phyloP scores from a whole-genome alignment of 352 stramenopile species.

The Globisporangium sylvaticum region DNA sequence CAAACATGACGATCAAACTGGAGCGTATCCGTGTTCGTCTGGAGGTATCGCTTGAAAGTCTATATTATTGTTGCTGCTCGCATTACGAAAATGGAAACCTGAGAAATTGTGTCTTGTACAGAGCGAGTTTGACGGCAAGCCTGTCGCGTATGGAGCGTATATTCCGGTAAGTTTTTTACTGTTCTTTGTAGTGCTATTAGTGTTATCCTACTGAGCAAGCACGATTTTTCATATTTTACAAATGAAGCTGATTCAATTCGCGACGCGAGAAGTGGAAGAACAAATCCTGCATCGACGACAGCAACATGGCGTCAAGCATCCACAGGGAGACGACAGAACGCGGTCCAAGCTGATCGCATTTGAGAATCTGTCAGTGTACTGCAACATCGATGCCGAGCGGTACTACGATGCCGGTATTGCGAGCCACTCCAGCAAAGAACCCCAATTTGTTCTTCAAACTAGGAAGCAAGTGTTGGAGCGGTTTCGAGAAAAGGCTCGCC shows the following conservation, averaged over 20 bases:
- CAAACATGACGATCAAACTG: constrained; percentile 56
- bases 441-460: neutral
- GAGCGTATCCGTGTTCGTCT: constrained; percentile 66
- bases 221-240: neutral
- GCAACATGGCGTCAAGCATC: constrained; percentile 48
- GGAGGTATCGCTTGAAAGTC: constrained; percentile 33
- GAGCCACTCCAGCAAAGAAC: neutral
- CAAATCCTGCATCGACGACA: constrained; percentile 60
- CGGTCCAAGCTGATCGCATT: constrained; percentile 60
- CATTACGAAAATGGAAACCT: neutral
- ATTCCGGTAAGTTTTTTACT: constrained; percentile 32
- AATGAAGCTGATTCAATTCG: constrained; percentile 47
- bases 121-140: constrained; percentile 34
- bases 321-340: constrained; percentile 17
- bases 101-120: constrained; percentile 8
- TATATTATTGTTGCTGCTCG: neutral
- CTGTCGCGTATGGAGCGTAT: constrained; percentile 54
- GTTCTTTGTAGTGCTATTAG: neutral
- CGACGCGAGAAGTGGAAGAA: constrained; percentile 43
- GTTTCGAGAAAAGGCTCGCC: constrained; percentile 32
- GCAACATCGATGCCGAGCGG: constrained; percentile 39
- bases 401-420: constrained; percentile 15
- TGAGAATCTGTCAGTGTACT: constrained; percentile 60
- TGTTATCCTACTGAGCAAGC: neutral
- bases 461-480: constrained; percentile 19